Evolutionary conservation across 345 rosid species (phyloP).

Genomic region (Capsella bursapastoris): DNA sequence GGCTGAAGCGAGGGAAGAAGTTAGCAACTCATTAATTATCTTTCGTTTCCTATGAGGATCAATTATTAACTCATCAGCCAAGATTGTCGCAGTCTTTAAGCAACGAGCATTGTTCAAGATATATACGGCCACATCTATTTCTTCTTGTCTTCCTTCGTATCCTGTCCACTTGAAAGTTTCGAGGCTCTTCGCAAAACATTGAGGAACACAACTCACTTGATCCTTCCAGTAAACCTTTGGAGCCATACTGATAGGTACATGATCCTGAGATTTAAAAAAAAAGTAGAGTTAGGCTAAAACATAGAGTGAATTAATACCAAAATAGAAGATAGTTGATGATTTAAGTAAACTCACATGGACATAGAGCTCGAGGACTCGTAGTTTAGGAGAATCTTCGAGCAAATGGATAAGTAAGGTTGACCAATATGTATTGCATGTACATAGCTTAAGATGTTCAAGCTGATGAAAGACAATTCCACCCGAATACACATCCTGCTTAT

Average conservation of each 20-base stretch:
- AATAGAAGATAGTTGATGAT: too few species aligned
- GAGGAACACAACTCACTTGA: not conserved
- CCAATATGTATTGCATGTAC: too few species aligned
- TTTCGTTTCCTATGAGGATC: not conserved
- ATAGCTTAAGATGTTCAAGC: too few species aligned
- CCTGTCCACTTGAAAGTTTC: not conserved
- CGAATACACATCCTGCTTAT: too few species aligned
- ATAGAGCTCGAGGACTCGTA: too few species aligned
- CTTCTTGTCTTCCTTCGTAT: not conserved
- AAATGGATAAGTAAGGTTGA: too few species aligned
- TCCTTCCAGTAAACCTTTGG: constrained; percentile 2
- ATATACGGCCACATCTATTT: not conserved
- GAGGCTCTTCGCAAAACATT: not conserved
- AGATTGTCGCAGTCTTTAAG: constrained; percentile 3
- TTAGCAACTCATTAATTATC: not conserved
- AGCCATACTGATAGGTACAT: not conserved
- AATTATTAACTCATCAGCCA: not conserved
- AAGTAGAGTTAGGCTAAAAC: too few species aligned
- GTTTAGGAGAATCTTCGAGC: too few species aligned
- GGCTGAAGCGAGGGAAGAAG: not conserved
- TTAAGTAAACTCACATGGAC: too few species aligned
- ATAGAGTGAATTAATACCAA: too few species aligned
- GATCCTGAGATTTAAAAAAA: too few species aligned
- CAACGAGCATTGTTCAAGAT: not conserved
- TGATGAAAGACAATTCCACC: too few species aligned